Evolutionary conservation across 352 stramenopile genomes (phyloP).

Genomic region (Phytophthora boehmeriae): DNA sequence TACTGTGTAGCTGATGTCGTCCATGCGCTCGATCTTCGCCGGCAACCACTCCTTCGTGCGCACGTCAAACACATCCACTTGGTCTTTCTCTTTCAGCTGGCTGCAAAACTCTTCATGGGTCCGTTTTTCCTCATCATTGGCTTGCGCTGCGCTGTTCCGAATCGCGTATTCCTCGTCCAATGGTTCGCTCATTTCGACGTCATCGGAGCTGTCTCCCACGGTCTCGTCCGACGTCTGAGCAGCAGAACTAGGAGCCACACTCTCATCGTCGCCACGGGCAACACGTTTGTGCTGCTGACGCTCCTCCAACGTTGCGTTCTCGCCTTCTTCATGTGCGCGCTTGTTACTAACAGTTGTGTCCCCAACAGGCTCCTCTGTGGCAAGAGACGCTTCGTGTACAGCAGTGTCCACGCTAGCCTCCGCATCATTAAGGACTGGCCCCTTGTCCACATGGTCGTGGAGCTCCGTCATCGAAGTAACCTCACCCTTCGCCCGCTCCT

Average conservation of each 20-base stretch:
- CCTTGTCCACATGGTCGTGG: too few species aligned
- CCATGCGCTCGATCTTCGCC: conserved; percentile 51
- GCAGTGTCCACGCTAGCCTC: neutral
- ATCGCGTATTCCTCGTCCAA: conserved; percentile 25
- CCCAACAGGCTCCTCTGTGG: conserved; percentile 4
- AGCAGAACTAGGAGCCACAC: conserved; percentile 7
- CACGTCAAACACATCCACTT: conserved; percentile 68
- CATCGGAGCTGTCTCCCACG: conserved; percentile 36
- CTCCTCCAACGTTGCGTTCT: conserved; percentile 6
- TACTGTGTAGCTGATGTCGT: conserved; percentile 41
- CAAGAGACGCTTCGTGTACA: neutral
- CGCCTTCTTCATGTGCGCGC: conserved; percentile 18
- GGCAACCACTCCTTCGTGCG: conserved; percentile 60
- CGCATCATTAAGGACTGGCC: neutral
- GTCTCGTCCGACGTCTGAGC: conserved; percentile 33
- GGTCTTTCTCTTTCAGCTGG: conserved; percentile 37
- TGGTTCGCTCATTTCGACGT: conserved; percentile 37
- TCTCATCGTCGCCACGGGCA: conserved; percentile 13
- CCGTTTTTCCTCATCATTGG: conserved; percentile 25
- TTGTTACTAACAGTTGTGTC: conserved; percentile 13
- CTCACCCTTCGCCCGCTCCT: too few species aligned
- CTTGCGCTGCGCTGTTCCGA: conserved; percentile 11
- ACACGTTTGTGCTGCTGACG: conserved; percentile 23
- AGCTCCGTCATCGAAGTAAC: too few species aligned
- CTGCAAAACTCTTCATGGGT: conserved; percentile 36